Percentiles rank a stretch among this genome's conserved stretches.
Conservation (phyloP, 345 rosid species). For the Gossypium ekmanianum region DNA sequence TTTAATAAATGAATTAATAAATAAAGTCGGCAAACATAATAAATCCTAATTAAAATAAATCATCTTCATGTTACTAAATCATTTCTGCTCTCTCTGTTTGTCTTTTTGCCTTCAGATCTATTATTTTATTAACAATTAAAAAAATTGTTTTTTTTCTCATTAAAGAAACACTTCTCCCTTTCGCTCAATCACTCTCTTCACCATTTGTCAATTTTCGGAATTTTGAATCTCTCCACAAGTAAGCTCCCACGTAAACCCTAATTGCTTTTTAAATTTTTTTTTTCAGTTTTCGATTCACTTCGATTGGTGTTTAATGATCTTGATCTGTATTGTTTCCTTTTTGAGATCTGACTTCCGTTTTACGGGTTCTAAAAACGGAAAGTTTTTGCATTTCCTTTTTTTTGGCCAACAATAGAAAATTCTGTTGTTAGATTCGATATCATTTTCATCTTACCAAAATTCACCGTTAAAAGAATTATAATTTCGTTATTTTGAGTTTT, state of each 20-base stretch:
- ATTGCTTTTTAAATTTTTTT: neutral
- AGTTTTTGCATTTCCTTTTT: slow-evolving; percentile 1
- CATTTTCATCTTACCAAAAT: neutral
- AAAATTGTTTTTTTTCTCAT: neutral
- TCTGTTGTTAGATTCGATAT: neutral
- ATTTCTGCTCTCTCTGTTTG: slow-evolving; percentile 12
- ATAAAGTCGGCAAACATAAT: slow-evolving; percentile 17
- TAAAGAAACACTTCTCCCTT: slow-evolving; percentile 18
- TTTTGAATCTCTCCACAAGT: slow-evolving; percentile 27
- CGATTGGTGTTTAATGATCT: slow-evolving; percentile 19
- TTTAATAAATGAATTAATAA: neutral
- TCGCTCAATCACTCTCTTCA: slow-evolving; percentile 16
- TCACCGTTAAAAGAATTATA: neutral
- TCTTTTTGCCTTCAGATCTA: slow-evolving; percentile 20
- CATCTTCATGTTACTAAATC: neutral
- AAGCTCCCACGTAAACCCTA: slow-evolving; percentile 37
- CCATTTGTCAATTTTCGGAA: slow-evolving; percentile 22
- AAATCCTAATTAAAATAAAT: slow-evolving; percentile 16
- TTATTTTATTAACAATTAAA: slow-evolving; percentile 11
- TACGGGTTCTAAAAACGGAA: slow-evolving; percentile 15
- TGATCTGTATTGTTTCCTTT: slow-evolving; percentile 28
- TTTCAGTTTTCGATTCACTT: neutral
- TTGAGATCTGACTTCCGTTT: slow-evolving; percentile 29
- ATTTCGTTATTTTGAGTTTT: neutral
- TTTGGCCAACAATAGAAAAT: neutral